Percentiles rank a stretch among this genome's conserved stretches.
phyloP scores from a whole-genome alignment of 805 yeast genomes.

The Myxozyma udenii region DNA sequence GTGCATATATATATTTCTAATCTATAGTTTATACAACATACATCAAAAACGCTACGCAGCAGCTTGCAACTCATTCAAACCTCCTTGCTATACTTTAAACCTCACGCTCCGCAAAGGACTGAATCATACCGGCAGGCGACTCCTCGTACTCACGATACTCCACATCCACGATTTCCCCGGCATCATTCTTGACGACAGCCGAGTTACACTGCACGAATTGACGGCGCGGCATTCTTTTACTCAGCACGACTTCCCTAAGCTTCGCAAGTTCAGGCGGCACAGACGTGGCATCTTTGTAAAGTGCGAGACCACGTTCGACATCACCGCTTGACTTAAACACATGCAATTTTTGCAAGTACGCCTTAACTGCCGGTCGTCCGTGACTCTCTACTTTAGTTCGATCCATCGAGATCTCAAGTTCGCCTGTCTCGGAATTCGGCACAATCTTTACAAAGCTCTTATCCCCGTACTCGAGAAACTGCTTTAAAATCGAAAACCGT shows the following conservation, averaged over 20 bases:
- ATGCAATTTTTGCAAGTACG: conserved; percentile 68
- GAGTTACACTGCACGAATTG: conserved; percentile 85
- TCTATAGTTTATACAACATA: too few species aligned
- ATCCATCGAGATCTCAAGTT: conserved; percentile 58
- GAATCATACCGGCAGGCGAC: conserved; percentile 70
- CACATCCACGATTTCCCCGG: conserved; percentile 39
- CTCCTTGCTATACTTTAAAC: conserved; percentile 31
- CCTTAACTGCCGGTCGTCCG: conserved; percentile 72
- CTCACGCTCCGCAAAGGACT: conserved; percentile 67
- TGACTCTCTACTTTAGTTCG: conserved; percentile 58
- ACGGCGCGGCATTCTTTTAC: conserved; percentile 76
- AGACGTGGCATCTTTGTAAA: conserved; percentile 65
- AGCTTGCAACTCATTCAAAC: too few species aligned
- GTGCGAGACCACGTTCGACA: conserved; percentile 57
- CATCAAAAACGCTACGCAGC: too few species aligned
- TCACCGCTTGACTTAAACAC: conserved; percentile 77
- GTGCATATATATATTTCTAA: too few species aligned
- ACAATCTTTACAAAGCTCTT: conserved; percentile 53
- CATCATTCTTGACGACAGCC: conserved; percentile 35
- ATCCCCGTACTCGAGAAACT: conserved; percentile 61
- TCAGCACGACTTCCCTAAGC: conserved; percentile 65
- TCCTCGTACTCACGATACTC: conserved; percentile 71
- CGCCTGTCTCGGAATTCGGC: conserved; percentile 44
- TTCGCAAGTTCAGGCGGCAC: conserved; percentile 55
- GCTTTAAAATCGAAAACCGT: conserved; percentile 76